A percentile compares a stretch with the other conserved stretches of the same genome.
These are phyloP conservation scores for Trypanosoma lewisi DNA, from an alignment of 208 protist species.

Conservation along the genomic window DNA sequence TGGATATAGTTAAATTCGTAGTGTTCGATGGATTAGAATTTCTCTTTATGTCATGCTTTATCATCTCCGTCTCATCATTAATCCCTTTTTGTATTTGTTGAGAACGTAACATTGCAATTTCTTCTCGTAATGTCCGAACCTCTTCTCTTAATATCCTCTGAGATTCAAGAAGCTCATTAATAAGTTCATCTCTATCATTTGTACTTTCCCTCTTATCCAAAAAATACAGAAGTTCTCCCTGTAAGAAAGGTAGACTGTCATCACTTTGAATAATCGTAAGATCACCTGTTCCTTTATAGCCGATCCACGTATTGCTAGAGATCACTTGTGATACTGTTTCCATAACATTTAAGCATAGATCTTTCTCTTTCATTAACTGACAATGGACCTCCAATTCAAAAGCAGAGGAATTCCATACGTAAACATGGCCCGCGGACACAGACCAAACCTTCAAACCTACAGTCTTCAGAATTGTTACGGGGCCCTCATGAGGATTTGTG, in stretches of 20 bases:
- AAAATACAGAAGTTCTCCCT: background rate
- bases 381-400: conserved; percentile 22
- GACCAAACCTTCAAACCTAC: conserved; percentile 21
- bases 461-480: conserved; percentile 15
- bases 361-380: background rate
- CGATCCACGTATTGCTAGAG: conserved; percentile 16
- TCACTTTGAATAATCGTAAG: conserved; percentile 8
- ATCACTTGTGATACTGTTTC: conserved; percentile 4
- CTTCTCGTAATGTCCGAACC: background rate
- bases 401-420: conserved; percentile 20
- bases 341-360: conserved; percentile 1
- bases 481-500: conserved; percentile 19
- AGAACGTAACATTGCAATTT: conserved; percentile 6
- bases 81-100: background rate
- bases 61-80: background rate
- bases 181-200: conserved; percentile 11
- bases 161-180: conserved; percentile 10
- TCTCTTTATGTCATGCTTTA: background rate
- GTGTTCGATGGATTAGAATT: background rate
- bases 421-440: conserved; percentile 16
- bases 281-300: conserved; percentile 2
- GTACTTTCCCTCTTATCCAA: background rate
- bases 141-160: conserved; percentile 15
- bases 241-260: conserved; percentile 3
- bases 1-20: background rate